These are phyloP conservation scores for Ilex asprella DNA, from an alignment of 257 asterid species.

Conservation along the genomic window DNA sequence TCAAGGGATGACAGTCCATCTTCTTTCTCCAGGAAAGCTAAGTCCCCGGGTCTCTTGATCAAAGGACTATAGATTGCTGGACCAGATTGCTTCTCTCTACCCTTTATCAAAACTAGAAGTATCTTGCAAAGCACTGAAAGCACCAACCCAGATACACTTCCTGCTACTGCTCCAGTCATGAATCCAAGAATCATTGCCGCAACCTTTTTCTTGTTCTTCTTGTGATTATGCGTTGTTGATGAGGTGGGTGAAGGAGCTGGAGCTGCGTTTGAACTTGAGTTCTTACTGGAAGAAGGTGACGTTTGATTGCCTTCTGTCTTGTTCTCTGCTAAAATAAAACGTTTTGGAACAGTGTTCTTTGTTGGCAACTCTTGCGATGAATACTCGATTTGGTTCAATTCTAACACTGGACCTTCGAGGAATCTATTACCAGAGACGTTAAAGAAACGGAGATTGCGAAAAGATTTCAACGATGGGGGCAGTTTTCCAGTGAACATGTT, in stretches of 20 bases:
- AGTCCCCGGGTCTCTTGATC: conserved; percentile 73
- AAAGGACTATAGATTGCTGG: conserved; percentile 59
- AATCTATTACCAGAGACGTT: conserved; percentile 66
- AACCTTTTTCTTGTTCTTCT: conserved; percentile 20
- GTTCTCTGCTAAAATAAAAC: conserved; percentile 47
- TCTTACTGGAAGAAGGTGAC: conserved; percentile 30
- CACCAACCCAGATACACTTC: conserved; percentile 42
- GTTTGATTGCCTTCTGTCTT: conserved; percentile 20
- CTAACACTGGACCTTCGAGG: conserved; percentile 39
- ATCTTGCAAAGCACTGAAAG: conserved; percentile 36
- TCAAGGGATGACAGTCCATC: conserved; percentile 53
- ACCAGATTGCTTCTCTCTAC: conserved; percentile 28
- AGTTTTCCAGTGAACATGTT: conserved; percentile 57
- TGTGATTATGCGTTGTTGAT: neutral
- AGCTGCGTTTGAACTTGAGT: conserved; percentile 11
- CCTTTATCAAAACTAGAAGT: conserved; percentile 21
- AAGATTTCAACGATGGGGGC: conserved; percentile 53
- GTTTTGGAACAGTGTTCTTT: conserved; percentile 29
- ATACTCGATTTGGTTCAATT: conserved; percentile 19
- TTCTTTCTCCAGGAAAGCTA: conserved; percentile 65
- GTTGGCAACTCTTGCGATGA: conserved; percentile 17
- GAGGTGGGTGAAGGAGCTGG: conserved; percentile 25
- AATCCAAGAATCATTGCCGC: conserved; percentile 45
- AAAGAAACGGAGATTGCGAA: conserved; percentile 53
- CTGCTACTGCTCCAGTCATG: conserved; percentile 51